These are phyloP conservation scores for Trichoderma sp. DNA, from an alignment of 2,329 filamentous ascomycete species.

Conservation along the genomic window DNA sequence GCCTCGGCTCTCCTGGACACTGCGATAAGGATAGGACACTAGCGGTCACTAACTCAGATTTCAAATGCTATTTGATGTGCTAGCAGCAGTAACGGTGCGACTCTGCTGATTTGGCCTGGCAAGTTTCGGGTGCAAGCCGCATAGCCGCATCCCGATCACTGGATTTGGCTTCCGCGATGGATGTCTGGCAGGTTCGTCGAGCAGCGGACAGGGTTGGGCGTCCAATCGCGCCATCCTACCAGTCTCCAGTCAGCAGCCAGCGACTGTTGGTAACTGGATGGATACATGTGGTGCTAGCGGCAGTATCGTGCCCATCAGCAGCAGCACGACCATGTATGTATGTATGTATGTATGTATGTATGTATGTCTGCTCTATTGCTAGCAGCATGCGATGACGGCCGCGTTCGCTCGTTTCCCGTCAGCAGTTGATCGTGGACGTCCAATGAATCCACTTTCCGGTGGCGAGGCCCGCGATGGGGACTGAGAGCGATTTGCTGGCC, in stretches of 20 bases:
- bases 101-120: background rate
- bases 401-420: background rate
- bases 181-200: slow-evolving; percentile 2
- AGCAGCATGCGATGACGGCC: background rate
- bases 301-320: too few species aligned
- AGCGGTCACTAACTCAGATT: background rate
- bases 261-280: background rate
- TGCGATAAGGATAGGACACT: background rate
- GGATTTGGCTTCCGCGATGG: background rate
- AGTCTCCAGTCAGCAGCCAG: background rate
- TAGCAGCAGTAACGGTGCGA: background rate
- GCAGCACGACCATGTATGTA: background rate
- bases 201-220: background rate
- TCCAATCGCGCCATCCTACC: background rate
- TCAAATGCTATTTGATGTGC: background rate
- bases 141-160: slow-evolving; percentile 12
- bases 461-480: background rate
- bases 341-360: too few species aligned
- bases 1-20: background rate
- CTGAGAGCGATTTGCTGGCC: background rate
- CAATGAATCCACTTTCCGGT: background rate
- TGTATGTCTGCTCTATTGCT: background rate
- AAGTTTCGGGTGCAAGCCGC: slow-evolving; percentile 10
- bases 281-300: background rate
- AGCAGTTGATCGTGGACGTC: background rate